phyloP scores from a whole-genome alignment of 352 stramenopile species.

The Nothophytophthora sp. region DNA sequence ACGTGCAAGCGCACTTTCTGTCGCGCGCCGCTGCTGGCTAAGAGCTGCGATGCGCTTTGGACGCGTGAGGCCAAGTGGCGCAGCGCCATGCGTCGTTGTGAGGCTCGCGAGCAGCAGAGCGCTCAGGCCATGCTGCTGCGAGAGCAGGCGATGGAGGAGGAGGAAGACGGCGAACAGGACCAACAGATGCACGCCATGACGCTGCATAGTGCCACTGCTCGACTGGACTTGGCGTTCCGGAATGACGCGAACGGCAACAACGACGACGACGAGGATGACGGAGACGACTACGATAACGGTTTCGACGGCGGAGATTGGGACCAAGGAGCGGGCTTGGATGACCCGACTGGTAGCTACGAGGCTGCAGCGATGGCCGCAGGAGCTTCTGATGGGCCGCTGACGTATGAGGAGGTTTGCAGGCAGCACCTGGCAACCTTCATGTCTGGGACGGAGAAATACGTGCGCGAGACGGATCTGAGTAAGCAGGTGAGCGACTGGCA shows the following conservation, averaged over 20 bases:
- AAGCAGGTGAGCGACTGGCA: conserved; percentile 81
- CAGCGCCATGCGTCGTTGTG: conserved; percentile 42
- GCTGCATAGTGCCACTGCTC: conserved; percentile 28
- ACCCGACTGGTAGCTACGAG: conserved; percentile 23
- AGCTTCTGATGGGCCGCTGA: conserved; percentile 29
- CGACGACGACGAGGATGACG: conserved; percentile 34
- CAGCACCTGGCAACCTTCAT: conserved; percentile 83
- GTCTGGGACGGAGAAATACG: conserved; percentile 79
- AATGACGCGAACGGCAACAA: conserved; percentile 26
- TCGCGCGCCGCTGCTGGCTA: conserved; percentile 46
- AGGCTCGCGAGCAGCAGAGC: conserved; percentile 55
- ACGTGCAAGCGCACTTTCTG: conserved; percentile 73
- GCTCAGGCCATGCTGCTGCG: conserved; percentile 68
- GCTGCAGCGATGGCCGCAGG: not conserved
- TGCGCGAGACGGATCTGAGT: conserved; percentile 62
- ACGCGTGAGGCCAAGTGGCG: conserved; percentile 72
- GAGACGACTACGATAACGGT: conserved; percentile 27
- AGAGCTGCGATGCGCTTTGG: conserved; percentile 60
- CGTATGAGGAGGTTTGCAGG: conserved; percentile 74
- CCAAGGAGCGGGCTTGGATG: conserved; percentile 20
- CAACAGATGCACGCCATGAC: conserved; percentile 52
- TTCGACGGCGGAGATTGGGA: conserved; percentile 35
- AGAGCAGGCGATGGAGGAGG: conserved; percentile 67
- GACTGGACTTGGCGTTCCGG: conserved; percentile 43
- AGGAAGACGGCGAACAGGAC: conserved; percentile 35